Conservation (phyloP, 2,329 filamentous ascomycete species). For the Ascocoryne sarcoides region DNA sequence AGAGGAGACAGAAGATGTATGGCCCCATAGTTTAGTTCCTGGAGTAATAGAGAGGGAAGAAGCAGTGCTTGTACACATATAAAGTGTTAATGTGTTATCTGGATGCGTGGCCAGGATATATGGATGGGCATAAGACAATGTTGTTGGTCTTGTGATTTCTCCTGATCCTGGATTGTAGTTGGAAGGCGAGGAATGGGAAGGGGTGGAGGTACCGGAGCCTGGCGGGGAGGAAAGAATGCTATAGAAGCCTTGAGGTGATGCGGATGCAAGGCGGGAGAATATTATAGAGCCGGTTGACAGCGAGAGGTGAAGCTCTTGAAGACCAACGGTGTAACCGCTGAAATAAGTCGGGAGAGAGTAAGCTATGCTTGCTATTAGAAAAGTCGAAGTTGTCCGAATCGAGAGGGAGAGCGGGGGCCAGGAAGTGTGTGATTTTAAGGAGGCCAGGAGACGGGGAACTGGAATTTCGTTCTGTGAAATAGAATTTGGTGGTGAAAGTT, state of each 20-base stretch:
- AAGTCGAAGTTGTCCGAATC: conserved; percentile 55
- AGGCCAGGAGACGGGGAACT: conserved; percentile 52
- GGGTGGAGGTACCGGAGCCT: conserved; percentile 7
- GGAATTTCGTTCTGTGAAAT: neutral
- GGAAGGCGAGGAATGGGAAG: conserved; percentile 33
- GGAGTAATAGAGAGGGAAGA: conserved; percentile 46
- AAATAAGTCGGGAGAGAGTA: conserved; percentile 72
- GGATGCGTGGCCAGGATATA: conserved; percentile 61
- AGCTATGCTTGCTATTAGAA: conserved; percentile 73
- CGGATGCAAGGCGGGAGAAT: conserved; percentile 40
- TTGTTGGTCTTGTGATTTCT: conserved; percentile 18
- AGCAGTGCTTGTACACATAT: conserved; percentile 54
- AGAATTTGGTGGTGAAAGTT: neutral
- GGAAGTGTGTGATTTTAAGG: conserved; percentile 71
- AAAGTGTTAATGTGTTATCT: conserved; percentile 64
- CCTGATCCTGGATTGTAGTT: conserved; percentile 21
- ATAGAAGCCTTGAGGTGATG: conserved; percentile 39
- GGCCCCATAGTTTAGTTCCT: conserved; percentile 59
- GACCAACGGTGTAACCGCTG: conserved; percentile 77
- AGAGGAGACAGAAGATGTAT: conserved; percentile 60
- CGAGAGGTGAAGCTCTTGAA: conserved; percentile 75
- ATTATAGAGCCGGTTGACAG: conserved; percentile 28
- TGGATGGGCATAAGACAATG: conserved; percentile 46
- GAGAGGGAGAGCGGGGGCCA: conserved; percentile 75
- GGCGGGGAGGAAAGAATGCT: conserved; percentile 25